phyloP scores from a whole-genome alignment of 768 basidiomycete genomes.

The Saitozyma podzolica region DNA sequence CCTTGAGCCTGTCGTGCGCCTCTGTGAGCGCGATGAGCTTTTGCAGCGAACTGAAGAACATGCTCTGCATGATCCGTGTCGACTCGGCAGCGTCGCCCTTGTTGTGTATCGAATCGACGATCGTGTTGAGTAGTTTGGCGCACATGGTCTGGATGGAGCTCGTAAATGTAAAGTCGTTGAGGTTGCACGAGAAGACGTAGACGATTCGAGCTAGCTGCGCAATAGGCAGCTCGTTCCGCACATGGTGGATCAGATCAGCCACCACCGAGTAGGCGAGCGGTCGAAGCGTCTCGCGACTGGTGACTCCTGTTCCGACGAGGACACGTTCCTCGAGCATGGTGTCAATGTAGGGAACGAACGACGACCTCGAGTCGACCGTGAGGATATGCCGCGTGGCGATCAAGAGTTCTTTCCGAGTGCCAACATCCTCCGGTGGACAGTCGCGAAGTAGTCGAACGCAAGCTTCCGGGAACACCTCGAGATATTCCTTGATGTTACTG shows the following conservation, averaged over 20 bases:
- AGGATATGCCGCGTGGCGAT: conserved; percentile 89
- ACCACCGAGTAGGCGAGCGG: conserved; percentile 81
- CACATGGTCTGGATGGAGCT: conserved; percentile 83
- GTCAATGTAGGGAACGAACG: conserved; percentile 78
- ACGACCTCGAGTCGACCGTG: conserved; percentile 71
- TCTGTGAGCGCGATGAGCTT: conserved; percentile 75
- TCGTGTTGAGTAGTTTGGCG: conserved; percentile 86
- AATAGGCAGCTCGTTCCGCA: conserved; percentile 75
- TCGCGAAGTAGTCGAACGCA: conserved; percentile 88
- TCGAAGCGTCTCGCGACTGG: conserved; percentile 79
- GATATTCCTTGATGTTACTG: conserved; percentile 70
- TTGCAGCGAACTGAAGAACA: conserved; percentile 80
- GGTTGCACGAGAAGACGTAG: conserved; percentile 78
- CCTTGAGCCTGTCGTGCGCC: conserved; percentile 45
- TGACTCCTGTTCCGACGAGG: conserved; percentile 77
- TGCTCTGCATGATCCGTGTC: conserved; percentile 66
- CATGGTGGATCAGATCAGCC: conserved; percentile 89
- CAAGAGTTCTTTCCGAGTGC: conserved; percentile 68
- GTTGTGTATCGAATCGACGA: conserved; percentile 75
- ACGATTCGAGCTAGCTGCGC: conserved; percentile 75
- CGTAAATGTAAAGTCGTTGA: conserved; percentile 82
- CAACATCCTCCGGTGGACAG: conserved; percentile 80
- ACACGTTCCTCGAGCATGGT: conserved; percentile 88
- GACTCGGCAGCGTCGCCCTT: conserved; percentile 74
- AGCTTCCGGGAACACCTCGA: conserved; percentile 74